Evolutionary conservation across 2,329 filamentous ascomycete species (phyloP).

Genomic region (Penicillium sp.): DNA sequence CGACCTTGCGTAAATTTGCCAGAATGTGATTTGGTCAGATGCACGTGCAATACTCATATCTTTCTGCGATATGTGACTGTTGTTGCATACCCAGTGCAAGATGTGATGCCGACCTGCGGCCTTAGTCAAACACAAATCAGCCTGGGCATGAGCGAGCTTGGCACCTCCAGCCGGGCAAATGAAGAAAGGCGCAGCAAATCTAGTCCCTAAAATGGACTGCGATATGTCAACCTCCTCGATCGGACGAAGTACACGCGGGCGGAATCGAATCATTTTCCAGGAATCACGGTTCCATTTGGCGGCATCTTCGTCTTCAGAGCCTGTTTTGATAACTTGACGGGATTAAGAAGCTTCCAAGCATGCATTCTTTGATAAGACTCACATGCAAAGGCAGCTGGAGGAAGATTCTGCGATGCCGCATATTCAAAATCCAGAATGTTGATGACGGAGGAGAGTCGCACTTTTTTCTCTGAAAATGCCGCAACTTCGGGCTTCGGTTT

Average conservation of each 20-base stretch:
- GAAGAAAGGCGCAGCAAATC: neutral
- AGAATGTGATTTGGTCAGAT: neutral
- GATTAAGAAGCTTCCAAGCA: neutral
- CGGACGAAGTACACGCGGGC: neutral
- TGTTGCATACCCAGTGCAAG: neutral
- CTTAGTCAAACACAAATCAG: neutral
- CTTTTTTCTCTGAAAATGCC: neutral
- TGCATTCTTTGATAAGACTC: neutral
- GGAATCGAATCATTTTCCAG: neutral
- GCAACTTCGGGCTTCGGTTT: neutral
- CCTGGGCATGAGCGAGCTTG: neutral
- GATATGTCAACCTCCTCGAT: neutral
- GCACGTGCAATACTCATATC: neutral
- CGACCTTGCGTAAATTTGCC: neutral
- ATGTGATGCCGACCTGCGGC: neutral
- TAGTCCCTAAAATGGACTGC: neutral
- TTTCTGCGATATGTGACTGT: neutral
- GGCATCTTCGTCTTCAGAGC: neutral
- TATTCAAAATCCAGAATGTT: neutral
- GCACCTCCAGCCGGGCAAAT: neutral
- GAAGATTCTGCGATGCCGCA: neutral
- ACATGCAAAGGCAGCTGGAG: neutral
- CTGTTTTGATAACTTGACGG: neutral
- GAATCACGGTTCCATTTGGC: neutral
- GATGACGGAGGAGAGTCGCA: neutral